These are phyloP conservation scores for Cucurbita pepo DNA, from an alignment of 306 rosid genomes.

Conservation along the genomic window DNA sequence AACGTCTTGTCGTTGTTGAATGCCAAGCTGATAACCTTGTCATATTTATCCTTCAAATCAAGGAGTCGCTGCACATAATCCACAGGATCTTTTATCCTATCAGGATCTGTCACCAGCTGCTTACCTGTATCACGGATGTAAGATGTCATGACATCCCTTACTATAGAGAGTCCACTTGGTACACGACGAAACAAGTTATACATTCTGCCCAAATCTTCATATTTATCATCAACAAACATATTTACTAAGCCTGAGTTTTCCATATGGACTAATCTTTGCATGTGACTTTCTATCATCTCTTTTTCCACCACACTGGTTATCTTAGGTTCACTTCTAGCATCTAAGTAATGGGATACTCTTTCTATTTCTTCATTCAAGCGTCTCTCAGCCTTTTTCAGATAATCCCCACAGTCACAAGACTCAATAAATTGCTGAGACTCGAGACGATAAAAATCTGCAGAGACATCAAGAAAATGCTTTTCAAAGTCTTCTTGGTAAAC, in stretches of 20 bases:
- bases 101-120: conserved; percentile 74
- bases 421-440: conserved; percentile 70
- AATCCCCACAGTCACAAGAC: conserved; percentile 65
- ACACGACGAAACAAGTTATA: conserved; percentile 62
- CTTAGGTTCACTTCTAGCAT: conserved; percentile 47
- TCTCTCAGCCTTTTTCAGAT: conserved; percentile 63
- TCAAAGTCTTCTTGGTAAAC: conserved; percentile 66
- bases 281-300: conserved; percentile 75
- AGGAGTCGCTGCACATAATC: conserved; percentile 73
- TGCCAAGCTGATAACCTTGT: conserved; percentile 44
- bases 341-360: conserved; percentile 81
- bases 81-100: conserved; percentile 68
- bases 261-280: conserved; percentile 66
- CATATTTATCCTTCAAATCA: conserved; percentile 70
- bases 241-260: conserved; percentile 67
- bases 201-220: conserved; percentile 69
- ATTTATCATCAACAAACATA: conserved; percentile 68
- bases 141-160: conserved; percentile 67
- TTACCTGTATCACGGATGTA: conserved; percentile 59
- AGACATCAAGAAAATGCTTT: conserved; percentile 48
- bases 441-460: conserved; percentile 53
- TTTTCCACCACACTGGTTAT: conserved; percentile 59
- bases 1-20: conserved; percentile 81
- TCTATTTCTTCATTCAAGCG: conserved; percentile 76
- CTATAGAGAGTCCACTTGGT: conserved; percentile 31